A percentile compares a stretch with the other conserved stretches of the same genome.
Conservation (phyloP, 306 rosid species). For the Delonix regia region DNA sequence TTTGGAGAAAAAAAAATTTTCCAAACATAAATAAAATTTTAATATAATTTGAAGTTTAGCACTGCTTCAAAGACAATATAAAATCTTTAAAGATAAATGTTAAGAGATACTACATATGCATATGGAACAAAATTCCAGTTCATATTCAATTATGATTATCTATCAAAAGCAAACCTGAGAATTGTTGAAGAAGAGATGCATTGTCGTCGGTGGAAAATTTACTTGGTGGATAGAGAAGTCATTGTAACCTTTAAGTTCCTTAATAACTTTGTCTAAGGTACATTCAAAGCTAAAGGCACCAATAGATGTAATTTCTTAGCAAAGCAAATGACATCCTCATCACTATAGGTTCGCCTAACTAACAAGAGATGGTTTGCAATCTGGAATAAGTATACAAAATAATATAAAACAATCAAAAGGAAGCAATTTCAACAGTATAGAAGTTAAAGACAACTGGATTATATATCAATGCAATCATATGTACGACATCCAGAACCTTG, state of each 20-base stretch:
- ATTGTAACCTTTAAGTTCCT: conserved; percentile 78
- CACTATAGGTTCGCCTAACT: conserved; percentile 82
- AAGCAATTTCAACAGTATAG: background rate
- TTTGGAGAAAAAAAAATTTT: too few relatives aligned
- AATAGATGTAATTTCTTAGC: conserved; percentile 75
- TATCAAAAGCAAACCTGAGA: conserved; percentile 11
- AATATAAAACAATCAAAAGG: background rate
- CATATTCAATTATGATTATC: background rate
- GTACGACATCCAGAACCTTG: conserved; percentile 60
- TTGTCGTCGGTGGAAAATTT: conserved; percentile 28
- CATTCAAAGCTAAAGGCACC: conserved; percentile 96
- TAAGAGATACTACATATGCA: conserved; percentile 1
- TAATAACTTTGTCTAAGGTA: conserved; percentile 81
- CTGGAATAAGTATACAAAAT: conserved; percentile 48
- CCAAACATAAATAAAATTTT: background rate
- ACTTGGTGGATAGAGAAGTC: conserved; percentile 96
- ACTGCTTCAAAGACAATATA: conserved; percentile 3
- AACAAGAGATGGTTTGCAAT: conserved; percentile 97
- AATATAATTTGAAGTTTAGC: background rate
- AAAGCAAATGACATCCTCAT: conserved; percentile 87
- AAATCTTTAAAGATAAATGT: background rate
- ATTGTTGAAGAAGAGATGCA: conserved; percentile 10
- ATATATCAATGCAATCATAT: conserved; percentile 23
- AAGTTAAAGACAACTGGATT: background rate
- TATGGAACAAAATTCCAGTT: background rate